Percentiles rank a stretch among this genome's conserved stretches.
Evolutionary conservation across 2,329 filamentous ascomycete species (phyloP).

Genomic region (Rutstroemia sp.): DNA sequence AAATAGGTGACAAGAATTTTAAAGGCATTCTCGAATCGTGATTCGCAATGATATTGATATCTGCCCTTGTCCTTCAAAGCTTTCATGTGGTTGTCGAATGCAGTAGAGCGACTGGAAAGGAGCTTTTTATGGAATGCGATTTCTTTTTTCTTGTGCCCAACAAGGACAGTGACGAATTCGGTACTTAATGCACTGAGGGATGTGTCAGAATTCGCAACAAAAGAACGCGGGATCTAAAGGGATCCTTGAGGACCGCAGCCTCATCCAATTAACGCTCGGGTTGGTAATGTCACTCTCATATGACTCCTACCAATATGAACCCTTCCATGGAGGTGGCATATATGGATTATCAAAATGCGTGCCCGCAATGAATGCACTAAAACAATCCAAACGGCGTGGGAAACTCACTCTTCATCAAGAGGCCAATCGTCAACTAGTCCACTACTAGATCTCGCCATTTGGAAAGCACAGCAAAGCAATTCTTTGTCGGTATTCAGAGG

Average conservation of each 20-base stretch:
- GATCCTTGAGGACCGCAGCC: too few species aligned
- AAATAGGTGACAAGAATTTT: slow-evolving; percentile 5
- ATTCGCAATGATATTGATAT: slow-evolving; percentile 7
- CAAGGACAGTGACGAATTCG: slow-evolving; percentile 3
- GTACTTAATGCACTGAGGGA: not conserved
- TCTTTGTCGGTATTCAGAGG: too few species aligned
- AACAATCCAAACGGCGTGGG: too few species aligned
- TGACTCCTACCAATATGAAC: too few species aligned
- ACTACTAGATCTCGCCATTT: not conserved
- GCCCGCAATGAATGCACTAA: too few species aligned
- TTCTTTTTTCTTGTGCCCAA: slow-evolving; percentile 6
- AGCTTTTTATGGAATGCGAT: slow-evolving; percentile 6
- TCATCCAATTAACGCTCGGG: too few species aligned
- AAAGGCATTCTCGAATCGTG: slow-evolving; percentile 4
- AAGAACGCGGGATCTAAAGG: too few species aligned
- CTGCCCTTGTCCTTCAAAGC: slow-evolving; percentile 3
- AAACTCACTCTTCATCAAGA: slow-evolving; percentile 1
- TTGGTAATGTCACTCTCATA: too few species aligned
- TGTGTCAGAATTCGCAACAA: too few species aligned
- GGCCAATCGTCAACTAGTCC: slow-evolving; percentile 2
- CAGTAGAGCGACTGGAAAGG: slow-evolving; percentile 6
- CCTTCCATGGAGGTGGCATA: too few species aligned
- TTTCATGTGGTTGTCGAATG: slow-evolving; percentile 4
- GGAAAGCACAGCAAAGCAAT: not conserved
- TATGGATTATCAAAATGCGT: too few species aligned